These are phyloP conservation scores for Penicillium sumatraense DNA, from an alignment of 2,329 filamentous ascomycete genomes.

Conservation along the genomic window DNA sequence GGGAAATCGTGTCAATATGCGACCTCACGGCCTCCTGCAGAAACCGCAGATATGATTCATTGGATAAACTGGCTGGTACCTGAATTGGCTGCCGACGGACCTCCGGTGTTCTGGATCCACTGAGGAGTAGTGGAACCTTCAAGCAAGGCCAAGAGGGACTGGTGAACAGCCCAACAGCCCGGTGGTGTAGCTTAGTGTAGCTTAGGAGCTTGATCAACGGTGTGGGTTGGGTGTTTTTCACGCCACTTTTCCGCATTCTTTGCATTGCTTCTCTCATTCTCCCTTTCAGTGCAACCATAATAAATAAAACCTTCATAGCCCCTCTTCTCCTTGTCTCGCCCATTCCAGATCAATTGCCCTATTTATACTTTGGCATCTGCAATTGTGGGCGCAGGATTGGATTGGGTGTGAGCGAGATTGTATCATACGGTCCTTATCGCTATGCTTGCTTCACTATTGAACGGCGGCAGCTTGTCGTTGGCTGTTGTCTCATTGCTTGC, in stretches of 20 bases:
- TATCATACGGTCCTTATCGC: conserved; percentile 13
- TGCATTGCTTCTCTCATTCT: conserved; percentile 18
- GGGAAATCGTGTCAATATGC: background rate
- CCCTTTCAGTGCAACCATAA: conserved; percentile 29
- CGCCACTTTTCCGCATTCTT: conserved; percentile 16
- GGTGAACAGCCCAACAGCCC: background rate
- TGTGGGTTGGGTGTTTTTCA: background rate
- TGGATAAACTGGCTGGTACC: conserved; percentile 2
- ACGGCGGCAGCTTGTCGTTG: conserved; percentile 34
- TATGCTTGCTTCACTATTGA: conserved; percentile 33
- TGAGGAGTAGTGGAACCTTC: conserved; percentile 8
- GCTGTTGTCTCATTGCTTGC: conserved; percentile 33
- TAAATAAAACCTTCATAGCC: conserved; percentile 21
- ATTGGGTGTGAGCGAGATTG: background rate
- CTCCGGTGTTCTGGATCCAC: conserved; percentile 18
- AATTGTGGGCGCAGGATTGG: background rate
- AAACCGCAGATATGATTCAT: conserved; percentile 3
- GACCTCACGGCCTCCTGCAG: background rate
- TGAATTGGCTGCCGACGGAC: conserved; percentile 17
- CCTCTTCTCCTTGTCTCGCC: conserved; percentile 11
- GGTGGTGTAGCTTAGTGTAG: background rate
- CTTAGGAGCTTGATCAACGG: background rate
- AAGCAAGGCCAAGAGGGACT: conserved; percentile 20
- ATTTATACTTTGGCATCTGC: conserved; percentile 20
- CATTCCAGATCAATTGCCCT: conserved; percentile 11